Evolutionary conservation across 1,139 yeast genomes (phyloP).

Genomic region (Neolecta irregularis): DNA sequence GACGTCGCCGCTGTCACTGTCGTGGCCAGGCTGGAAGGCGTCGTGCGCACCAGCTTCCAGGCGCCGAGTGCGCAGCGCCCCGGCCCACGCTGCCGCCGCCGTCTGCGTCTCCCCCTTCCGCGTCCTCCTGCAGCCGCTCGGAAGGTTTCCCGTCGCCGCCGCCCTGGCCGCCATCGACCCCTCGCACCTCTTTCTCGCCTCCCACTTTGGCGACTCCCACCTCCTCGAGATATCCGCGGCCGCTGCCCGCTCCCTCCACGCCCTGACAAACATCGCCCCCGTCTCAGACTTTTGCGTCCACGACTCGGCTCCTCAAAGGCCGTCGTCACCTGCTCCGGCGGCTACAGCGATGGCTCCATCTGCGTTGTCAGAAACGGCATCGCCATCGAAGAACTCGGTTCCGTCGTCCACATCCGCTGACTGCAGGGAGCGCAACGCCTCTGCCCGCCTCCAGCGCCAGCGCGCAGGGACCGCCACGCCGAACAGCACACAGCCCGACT

Average conservation of each 20-base stretch:
- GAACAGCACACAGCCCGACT: too few relatives aligned
- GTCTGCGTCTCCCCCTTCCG: too few relatives aligned
- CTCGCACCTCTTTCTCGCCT: constrained; percentile 16
- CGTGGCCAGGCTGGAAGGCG: too few relatives aligned
- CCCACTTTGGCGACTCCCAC: constrained; percentile 18
- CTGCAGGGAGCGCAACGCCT: too few relatives aligned
- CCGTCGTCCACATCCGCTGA: too few relatives aligned
- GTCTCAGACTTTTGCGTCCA: constrained; percentile 15
- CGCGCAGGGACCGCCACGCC: too few relatives aligned
- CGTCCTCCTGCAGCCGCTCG: too few relatives aligned
- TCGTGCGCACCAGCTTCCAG: too few relatives aligned
- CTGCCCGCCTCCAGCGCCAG: too few relatives aligned
- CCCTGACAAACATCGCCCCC: constrained; percentile 16
- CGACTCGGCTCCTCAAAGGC: constrained; percentile 10
- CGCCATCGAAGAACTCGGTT: constrained; percentile 14
- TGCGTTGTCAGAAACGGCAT: constrained; percentile 16
- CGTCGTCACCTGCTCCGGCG: constrained; percentile 18
- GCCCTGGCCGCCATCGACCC: constrained; percentile 13
- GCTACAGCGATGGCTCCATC: constrained; percentile 17
- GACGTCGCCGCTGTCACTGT: too few relatives aligned
- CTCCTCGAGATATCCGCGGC: constrained; percentile 11
- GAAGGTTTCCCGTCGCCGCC: constrained; percentile 13
- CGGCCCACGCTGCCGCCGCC: too few relatives aligned
- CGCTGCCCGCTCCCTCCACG: constrained; percentile 7
- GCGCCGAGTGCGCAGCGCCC: too few relatives aligned